Percentiles rank a stretch among this genome's conserved stretches.
phyloP scores from a whole-genome alignment of 176 grass and related monocot species.

The Phoenix dactylifera region DNA sequence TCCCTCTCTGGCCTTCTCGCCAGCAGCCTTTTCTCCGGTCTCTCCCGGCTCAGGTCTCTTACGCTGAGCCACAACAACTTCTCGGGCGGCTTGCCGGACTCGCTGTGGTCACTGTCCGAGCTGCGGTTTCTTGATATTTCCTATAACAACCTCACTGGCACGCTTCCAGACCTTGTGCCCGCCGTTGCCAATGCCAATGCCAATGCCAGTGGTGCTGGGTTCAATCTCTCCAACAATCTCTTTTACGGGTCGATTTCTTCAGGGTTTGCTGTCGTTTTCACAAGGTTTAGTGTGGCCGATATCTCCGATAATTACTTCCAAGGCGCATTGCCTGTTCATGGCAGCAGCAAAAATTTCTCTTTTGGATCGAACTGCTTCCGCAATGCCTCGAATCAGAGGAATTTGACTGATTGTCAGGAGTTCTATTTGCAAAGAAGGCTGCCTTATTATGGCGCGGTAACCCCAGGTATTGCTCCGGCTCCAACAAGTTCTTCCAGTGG shows the following conservation, averaged over 20 bases:
- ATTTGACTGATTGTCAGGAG: constrained; percentile 30
- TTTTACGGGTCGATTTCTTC: constrained; percentile 47
- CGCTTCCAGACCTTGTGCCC: constrained; percentile 27
- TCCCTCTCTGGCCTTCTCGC: background rate
- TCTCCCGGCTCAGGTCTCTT: constrained; percentile 4
- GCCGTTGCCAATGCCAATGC: constrained; percentile 28
- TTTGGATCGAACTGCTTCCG: constrained; percentile 53
- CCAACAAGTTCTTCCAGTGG: constrained; percentile 16
- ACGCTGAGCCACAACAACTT: constrained; percentile 55
- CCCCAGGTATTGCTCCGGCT: constrained; percentile 12
- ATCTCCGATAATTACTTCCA: constrained; percentile 83
- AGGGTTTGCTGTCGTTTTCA: constrained; percentile 40
- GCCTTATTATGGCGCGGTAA: constrained; percentile 23
- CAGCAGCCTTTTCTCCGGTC: background rate
- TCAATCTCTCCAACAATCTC: constrained; percentile 74
- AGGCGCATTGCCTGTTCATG: constrained; percentile 25
- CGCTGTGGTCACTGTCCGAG: constrained; percentile 48
- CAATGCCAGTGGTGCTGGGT: constrained; percentile 1
- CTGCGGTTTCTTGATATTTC: constrained; percentile 65
- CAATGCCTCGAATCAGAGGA: constrained; percentile 46
- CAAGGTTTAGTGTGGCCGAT: constrained; percentile 23
- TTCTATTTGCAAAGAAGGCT: constrained; percentile 51
- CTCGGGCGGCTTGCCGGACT: constrained; percentile 39
- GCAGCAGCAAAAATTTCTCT: constrained; percentile 24
- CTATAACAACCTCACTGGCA: constrained; percentile 54